Base-by-base conservation (phyloP, 2,329 filamentous ascomycete species). In the Nemania serpens region DNA sequence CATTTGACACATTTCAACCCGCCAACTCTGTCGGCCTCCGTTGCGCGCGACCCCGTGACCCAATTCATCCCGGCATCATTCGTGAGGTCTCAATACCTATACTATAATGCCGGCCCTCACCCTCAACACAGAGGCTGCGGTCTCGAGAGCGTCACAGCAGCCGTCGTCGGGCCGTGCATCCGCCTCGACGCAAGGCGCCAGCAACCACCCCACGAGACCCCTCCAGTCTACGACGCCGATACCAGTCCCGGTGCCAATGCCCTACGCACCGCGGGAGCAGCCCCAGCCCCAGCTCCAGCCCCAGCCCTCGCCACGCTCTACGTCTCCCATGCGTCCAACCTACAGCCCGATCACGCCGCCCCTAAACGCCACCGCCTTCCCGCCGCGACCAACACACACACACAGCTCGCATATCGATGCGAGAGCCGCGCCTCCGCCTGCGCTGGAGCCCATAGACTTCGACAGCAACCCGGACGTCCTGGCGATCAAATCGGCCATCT, bases 401-500 rank as follows among this genome's bases (percentile, higher is more conserved):
- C 64, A 73, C 63, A 62, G 37, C 48, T 57, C 68, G 39, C 70
- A 74, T 15, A 52, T 34, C 29, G 55, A 63, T 9, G 59, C 64
- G 34, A 59, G 63, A 13, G 50, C 65, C 36, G 59, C 58, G 15
- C 53, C 60, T 0, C 36, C 61, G 11, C 79, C 82, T 1, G 82
- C 83, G 3, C 77, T 82, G 0, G 75, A 79, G 41, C 79, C 84
- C 46, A 79, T 89, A 60, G 80, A 83, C 68, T 86, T 88, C 62
- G 81, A 84, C 65, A 75, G 78, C 57, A 96, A 96, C 71, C 88
- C 91, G 7, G 94, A 98, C 79, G 92, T 90, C 22, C 89, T 97
- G 62, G 94, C 94, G 5, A 82, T 97, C 61, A 88, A 89, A 66
- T 91, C 90, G 25, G 91, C 93, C 47, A 92, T 97, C 62, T 89